These are phyloP conservation scores for Plasmodium adleri DNA, from an alignment of 169 alveolate species.

Conservation along the genomic window DNA sequence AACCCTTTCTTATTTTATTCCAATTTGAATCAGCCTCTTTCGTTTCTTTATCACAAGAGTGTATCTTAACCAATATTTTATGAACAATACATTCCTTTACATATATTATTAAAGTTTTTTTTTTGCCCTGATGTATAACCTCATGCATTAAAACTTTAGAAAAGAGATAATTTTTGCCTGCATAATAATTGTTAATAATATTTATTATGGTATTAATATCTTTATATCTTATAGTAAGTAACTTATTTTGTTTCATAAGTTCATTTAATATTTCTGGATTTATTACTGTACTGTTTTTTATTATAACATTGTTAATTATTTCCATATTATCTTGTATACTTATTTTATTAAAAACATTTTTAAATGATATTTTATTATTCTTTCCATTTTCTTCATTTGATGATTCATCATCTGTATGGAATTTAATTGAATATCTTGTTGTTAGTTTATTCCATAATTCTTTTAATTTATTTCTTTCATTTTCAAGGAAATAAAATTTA, in stretches of 20 bases:
- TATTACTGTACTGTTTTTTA: slow-evolving; percentile 53
- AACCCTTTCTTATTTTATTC: no score
- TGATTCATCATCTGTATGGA: neutral
- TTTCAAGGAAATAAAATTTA: slow-evolving; percentile 28
- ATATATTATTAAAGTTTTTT: slow-evolving; percentile 18
- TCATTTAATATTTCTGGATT: neutral
- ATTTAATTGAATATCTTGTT: neutral
- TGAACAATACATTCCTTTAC: slow-evolving; percentile 40
- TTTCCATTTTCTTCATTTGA: neutral
- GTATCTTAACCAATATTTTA: slow-evolving; percentile 26
- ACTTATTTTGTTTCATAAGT: slow-evolving; percentile 24
- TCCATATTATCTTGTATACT: slow-evolving; percentile 16
- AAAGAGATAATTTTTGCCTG: slow-evolving; percentile 7
- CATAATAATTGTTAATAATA: slow-evolving; percentile 49
- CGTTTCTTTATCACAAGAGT: neutral
- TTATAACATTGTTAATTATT: slow-evolving; percentile 29
- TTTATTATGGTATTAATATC: slow-evolving; percentile 55
- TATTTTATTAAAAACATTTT: slow-evolving; percentile 14
- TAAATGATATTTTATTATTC: neutral
- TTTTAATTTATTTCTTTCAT: slow-evolving; percentile 59
- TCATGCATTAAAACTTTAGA: slow-evolving; percentile 54
- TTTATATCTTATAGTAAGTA: slow-evolving; percentile 24
- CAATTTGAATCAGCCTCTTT: neutral
- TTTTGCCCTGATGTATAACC: slow-evolving; percentile 8
- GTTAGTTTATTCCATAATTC: slow-evolving; percentile 31